Conservation (phyloP, 495 filamentous ascomycete genomes). For the Tetracladium marchalianum region DNA sequence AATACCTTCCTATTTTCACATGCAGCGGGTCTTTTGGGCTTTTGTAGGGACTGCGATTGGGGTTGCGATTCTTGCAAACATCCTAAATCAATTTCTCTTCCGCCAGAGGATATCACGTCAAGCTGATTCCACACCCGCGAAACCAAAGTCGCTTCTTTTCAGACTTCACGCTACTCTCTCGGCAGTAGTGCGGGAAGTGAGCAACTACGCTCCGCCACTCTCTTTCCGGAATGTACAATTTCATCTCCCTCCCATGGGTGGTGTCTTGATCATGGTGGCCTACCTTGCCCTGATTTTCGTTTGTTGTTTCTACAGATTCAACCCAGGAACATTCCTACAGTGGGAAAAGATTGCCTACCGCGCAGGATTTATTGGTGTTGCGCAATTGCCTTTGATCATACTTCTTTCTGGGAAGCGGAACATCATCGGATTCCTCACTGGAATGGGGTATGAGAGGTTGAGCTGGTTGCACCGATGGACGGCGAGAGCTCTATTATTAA, state of each 20-base stretch:
- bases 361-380: slow-evolving; percentile 63
- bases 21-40: slow-evolving; percentile 49
- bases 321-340: slow-evolving; percentile 22
- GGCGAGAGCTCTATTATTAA: slow-evolving; percentile 61
- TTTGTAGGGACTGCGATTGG: slow-evolving; percentile 45
- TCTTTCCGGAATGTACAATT: slow-evolving; percentile 34
- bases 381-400: slow-evolving; percentile 70
- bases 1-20: slow-evolving; percentile 31
- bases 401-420: slow-evolving; percentile 73
- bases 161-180: slow-evolving; percentile 55
- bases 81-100: slow-evolving; percentile 25
- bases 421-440: slow-evolving; percentile 57
- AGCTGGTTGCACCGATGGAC: slow-evolving; percentile 83
- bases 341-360: slow-evolving; percentile 71
- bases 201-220: slow-evolving; percentile 52
- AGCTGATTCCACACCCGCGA: slow-evolving; percentile 32
- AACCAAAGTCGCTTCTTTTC: slow-evolving; percentile 50
- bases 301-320: slow-evolving; percentile 34
- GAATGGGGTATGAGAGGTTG: slow-evolving; percentile 61
- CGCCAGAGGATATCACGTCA: slow-evolving; percentile 27
- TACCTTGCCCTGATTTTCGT: slow-evolving; percentile 52
- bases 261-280: slow-evolving; percentile 37
- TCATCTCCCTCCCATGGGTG: slow-evolving; percentile 45
- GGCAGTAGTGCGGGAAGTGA: slow-evolving; percentile 56
- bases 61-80: slow-evolving; percentile 37